Evolutionary conservation across 345 rosid genomes (phyloP), one percentile per base, ranked within the genome.

Genomic region (Ailanthus altissimus): DNA sequence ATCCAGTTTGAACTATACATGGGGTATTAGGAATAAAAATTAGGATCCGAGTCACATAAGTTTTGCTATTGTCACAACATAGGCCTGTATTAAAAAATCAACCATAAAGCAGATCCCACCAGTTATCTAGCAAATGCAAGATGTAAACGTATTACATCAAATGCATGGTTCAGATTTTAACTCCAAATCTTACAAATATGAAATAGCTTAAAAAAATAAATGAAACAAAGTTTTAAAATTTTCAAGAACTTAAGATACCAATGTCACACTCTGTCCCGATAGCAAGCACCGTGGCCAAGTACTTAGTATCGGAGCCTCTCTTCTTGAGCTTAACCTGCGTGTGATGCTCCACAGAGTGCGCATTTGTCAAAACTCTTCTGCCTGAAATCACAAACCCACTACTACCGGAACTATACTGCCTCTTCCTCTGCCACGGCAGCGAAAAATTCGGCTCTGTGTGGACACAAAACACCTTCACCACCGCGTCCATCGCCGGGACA

Each of bases 261-360:
- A 91, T 88, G 64, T 91, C 94, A 40, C 93, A 91, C 77, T 91
- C 93, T 0, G 89, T 89, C 57, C 94, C 94, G 60, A 89, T 88
- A 63, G 93, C 90, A 26, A 91, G 84, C 18, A 91, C 94, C 15
- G 88, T 86, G 16, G 93, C 94, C 86, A 90, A 82, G 77, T 87
- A 89, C 84, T 90, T 90, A 0, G 92, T 84, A 62, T 89, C 92
- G 3, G 92, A 89, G 6, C 92, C 92, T 11, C 92, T 77, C 81
- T 87, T 89, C 76, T 89, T 89, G 50, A 89, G 82, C 83, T 89
- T 89, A 65, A 87, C 92, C 79, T 89, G 92, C 8, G 92, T 87
- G 45, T 85, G 81, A 76, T 89, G 89, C 87, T 89, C 90, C 69
- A 89, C 90, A 6, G 92, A 89, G 68, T 89, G 92, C 3, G 90